Base-by-base conservation (phyloP, 805 yeast genomes). In the Clavispora phyllophila region DNA sequence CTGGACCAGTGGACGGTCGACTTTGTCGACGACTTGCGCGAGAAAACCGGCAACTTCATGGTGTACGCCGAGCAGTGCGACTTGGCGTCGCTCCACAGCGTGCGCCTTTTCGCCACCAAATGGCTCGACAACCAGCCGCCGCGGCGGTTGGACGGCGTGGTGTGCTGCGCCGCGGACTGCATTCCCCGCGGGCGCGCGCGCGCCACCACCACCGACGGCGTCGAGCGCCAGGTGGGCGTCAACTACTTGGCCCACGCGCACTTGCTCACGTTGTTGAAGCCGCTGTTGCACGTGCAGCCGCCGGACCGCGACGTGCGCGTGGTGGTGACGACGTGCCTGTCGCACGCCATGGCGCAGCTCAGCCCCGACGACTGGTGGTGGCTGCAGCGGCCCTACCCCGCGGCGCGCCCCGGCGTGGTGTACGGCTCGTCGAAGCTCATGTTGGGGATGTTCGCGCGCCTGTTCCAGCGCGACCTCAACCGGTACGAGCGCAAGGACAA, bases 81-180 rank as follows among this genome's bases (percentile, higher is more conserved):
- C 60, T 70, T 93, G 44, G 68, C 78, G 14, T 81, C 87, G 42
- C 67, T 93, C 43, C 69, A 81, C 57, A 81, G 89, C 2, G 75
- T 93, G 10, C 75, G 99, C 54, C 81, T 81, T 57, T 93, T 93
- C 68, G 97, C 96, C 23, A 90, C 98, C 2, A 81, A 75, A 46
- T 93, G 98, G 98, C 72, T 93, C 45, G 95, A 93, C 61, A 89
- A 86, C 56, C 68, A 81, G 25, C 95, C 96, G 3, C 93, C 96
- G 9, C 74, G 99, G 54, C 66, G 99, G 42, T 69, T 93, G 36
- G 99, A 93, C 63, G 95, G 95, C 43, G 77, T 93, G 23, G 63
- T 93, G 1, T 86, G 96, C 56, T 81, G 89, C 65, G 96, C 97
- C 2, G 90, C 87, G 7, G 90, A 87, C 41, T 72, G 81, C 46